A percentile compares a stretch with the other conserved stretches of the same genome.
Conservation (phyloP, 2,329 filamentous ascomycete genomes). For the Penicillium sp. region DNA sequence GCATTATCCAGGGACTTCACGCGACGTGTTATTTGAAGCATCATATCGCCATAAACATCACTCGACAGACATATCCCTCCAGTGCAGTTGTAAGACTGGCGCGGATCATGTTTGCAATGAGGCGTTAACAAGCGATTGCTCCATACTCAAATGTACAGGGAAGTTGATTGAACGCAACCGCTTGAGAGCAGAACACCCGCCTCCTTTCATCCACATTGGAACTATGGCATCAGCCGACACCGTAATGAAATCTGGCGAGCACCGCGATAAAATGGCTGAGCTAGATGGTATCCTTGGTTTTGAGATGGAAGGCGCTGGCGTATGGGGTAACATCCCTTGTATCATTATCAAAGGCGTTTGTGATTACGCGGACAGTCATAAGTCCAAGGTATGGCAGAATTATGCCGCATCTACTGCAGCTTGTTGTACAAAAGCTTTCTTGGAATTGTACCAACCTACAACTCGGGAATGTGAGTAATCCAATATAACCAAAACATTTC, state of each 20-base stretch:
- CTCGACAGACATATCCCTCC: background rate
- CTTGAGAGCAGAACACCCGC: background rate
- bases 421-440: conserved; percentile 16
- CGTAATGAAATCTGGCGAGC: conserved; percentile 37
- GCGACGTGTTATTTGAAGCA: conserved; percentile 19
- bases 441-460: conserved; percentile 5
- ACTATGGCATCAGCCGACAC: conserved; percentile 37
- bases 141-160: background rate
- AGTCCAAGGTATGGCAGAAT: conserved; percentile 35
- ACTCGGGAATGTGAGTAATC: background rate
- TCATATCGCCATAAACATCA: conserved; percentile 23
- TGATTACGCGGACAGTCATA: conserved; percentile 27
- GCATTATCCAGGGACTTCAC: conserved; percentile 15
- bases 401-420: conserved; percentile 31
- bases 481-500: background rate
- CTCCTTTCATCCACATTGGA: conserved; percentile 34
- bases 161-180: background rate
- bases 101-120: background rate
- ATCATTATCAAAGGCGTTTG: conserved; percentile 19
- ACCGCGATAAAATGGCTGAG: conserved; percentile 33
- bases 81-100: background rate
- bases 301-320: conserved; percentile 22
- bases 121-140: conserved; percentile 5
- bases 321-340: conserved; percentile 16
- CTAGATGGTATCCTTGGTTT: conserved; percentile 17